phyloP scores from a whole-genome alignment of 2,329 filamentous ascomycete species.

The Trichoderma sp. region DNA sequence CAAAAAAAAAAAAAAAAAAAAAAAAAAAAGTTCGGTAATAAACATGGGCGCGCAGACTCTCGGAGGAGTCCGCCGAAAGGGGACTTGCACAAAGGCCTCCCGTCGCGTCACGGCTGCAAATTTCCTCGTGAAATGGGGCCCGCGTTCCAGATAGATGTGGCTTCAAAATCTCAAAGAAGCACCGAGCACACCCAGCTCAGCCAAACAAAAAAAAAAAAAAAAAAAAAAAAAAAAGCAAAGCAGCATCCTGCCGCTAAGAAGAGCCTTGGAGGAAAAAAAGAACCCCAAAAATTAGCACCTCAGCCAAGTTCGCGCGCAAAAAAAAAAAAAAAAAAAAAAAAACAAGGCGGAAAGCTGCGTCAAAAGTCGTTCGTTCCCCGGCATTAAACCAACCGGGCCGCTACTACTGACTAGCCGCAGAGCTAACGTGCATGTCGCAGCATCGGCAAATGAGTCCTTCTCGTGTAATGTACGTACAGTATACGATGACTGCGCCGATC shows the following conservation, averaged over 20 bases:
- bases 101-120: neutral
- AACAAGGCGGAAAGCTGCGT: neutral
- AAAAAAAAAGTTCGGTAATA: neutral
- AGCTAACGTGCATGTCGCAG: neutral
- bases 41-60: neutral
- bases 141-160: conserved; percentile 9
- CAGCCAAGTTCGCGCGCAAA: too few relatives aligned
- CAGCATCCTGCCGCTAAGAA: neutral
- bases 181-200: neutral
- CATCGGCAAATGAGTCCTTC: neutral
- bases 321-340: too few relatives aligned
- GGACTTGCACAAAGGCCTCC: too few relatives aligned
- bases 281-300: neutral
- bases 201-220: too few relatives aligned
- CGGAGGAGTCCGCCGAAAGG: conserved; percentile 10
- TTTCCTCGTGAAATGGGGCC: neutral
- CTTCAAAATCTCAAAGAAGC: neutral
- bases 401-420: neutral
- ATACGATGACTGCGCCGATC: neutral
- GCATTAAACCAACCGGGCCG: neutral
- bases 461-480: too few relatives aligned
- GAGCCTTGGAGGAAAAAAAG: neutral
- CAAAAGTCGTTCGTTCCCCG: neutral
- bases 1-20: neutral
- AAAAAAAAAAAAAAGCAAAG: too few relatives aligned